phyloP scores from a whole-genome alignment of 768 basidiomycete genomes.

The Gelatoporia subvermispora region DNA sequence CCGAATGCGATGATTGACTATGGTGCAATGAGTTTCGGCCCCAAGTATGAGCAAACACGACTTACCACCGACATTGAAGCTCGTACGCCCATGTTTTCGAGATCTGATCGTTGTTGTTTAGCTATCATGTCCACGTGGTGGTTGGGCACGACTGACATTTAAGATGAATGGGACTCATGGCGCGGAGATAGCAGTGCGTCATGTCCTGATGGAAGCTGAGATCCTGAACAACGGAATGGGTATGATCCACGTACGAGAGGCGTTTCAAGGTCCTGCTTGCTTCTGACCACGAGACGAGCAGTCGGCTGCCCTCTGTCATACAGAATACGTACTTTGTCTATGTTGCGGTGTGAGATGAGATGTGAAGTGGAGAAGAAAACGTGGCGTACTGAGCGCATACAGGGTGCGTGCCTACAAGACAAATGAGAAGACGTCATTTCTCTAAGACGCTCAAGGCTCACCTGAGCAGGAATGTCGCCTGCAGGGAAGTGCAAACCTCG shows the following conservation, averaged over 20 bases:
- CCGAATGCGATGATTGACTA: conserved; percentile 80
- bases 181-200: conserved; percentile 81
- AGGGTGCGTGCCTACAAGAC: conserved; percentile 51
- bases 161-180: conserved; percentile 83
- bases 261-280: conserved; percentile 55
- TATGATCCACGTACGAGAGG: conserved; percentile 46
- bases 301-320: conserved; percentile 72
- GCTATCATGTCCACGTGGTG: conserved; percentile 6
- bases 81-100: conserved; percentile 77
- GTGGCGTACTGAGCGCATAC: conserved; percentile 56
- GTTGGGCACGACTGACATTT: conserved; percentile 46
- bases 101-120: conserved; percentile 35
- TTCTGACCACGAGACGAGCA: conserved; percentile 64
- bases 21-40: background rate
- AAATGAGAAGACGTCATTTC: background rate
- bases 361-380: background rate
- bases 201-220: conserved; percentile 46
- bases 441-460: conserved; percentile 18
- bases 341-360: background rate
- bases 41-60: conserved; percentile 4
- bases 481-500: conserved; percentile 71
- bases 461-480: conserved; percentile 63
- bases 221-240: background rate
- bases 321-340: conserved; percentile 72
- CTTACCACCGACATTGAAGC: conserved; percentile 83